Percentiles rank a stretch among this genome's conserved stretches.
Conservation (phyloP, 768 basidiomycete genomes). For the Xerocomellus intermedius region DNA sequence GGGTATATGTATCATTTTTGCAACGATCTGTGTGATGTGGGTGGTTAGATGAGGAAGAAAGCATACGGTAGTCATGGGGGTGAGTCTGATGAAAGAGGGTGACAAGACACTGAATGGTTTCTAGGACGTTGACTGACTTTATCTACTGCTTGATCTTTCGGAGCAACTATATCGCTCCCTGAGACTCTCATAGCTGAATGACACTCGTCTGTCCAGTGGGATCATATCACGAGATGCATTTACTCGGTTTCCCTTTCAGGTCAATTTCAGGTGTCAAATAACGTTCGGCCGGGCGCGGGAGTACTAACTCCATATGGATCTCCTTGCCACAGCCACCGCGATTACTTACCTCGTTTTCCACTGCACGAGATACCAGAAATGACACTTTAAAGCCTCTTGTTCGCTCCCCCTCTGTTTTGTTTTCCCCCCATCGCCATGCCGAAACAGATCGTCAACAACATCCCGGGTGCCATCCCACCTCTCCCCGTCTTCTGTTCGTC, state of each 20-base stretch:
- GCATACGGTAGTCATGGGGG: no score
- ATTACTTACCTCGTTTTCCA: no score
- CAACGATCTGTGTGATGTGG: slow-evolving; percentile 19
- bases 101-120: not conserved
- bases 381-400: not conserved
- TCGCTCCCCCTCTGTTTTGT: not conserved
- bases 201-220: no score
- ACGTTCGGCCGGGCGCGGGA: no score
- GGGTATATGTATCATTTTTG: slow-evolving; percentile 28
- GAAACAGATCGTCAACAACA: slow-evolving; percentile 28
- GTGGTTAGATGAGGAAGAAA: not conserved
- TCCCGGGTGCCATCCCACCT: slow-evolving; percentile 32
- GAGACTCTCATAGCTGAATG: no score
- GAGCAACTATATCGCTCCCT: no score
- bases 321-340: not conserved
- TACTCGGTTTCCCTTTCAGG: no score
- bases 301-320: no score
- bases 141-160: not conserved
- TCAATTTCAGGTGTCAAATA: no score
- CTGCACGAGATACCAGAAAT: no score
- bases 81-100: no score
- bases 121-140: not conserved
- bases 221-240: no score
- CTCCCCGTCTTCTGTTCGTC: slow-evolving; percentile 36
- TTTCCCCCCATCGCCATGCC: slow-evolving; percentile 17